Evolutionary conservation across 2,329 filamentous ascomycete species (phyloP), one percentile per base, ranked within the genome.

Genomic region (Colletotrichum echinochloae): DNA sequence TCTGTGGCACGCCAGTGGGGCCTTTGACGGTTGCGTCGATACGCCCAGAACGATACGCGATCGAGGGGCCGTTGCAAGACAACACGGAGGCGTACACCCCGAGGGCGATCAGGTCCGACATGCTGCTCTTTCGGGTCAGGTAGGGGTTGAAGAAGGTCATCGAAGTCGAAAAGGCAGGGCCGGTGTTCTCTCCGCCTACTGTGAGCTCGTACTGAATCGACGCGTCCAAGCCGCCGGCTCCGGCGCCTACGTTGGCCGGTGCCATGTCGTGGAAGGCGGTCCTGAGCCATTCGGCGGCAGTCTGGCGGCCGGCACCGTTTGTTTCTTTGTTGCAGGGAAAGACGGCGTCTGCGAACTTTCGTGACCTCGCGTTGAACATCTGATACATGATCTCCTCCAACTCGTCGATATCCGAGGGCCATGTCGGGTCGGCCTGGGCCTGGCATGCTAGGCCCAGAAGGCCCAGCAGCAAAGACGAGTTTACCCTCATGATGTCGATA

Each of bases 311-410:
- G 2, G 84, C 81, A 0, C 86, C 87, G 0, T 84, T 83, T 26
- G 84, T 83, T 67, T 87, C 83, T 72, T 82, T 87, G 52, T 81
- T 82, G 78, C 89, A 91, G 7, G 88, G 89, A 41, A 83, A 87
- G 65, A 91, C 85, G 18, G 84, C 83, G 61, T 85, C 83, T 55
- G 87, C 84, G 76, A 91, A 90, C 49, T 86, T 83, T 72, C 88
- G 83, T 39, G 84, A 82, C 55, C 83, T 81, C 75, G 88, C 87
- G 3, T 87, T 88, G 41, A 82, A 80, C 62, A 87, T 85, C 74
- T 90, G 86, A 75, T 85, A 89, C 82, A 91, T 87, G 73, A 90
- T 86, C 77, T 90, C 89, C 78, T 91, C 89, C 69, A 91, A 79
- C 76, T 91, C 88, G 74, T 91, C 89, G 23, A 84, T 84, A 16